Percentiles rank a stretch among this genome's conserved stretches.
Evolutionary conservation across 2,329 filamentous ascomycete genomes (phyloP).

Genomic region (Fusarium siculi): DNA sequence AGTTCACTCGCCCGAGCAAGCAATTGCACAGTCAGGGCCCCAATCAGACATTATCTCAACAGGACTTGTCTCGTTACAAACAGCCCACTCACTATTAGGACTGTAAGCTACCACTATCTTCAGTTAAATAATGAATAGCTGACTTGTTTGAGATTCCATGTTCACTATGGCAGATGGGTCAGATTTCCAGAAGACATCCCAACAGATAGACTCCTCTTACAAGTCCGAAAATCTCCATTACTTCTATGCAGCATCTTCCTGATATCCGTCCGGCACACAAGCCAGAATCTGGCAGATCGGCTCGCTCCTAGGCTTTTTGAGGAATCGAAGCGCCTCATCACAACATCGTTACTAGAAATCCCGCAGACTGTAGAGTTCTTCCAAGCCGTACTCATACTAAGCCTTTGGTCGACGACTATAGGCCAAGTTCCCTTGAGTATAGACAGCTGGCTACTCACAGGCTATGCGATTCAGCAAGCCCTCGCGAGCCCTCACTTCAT

Average conservation of each 20-base stretch:
- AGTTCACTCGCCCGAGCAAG: conserved; percentile 30
- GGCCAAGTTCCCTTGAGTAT: conserved; percentile 43
- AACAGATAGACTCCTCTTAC: conserved; percentile 10
- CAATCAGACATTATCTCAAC: conserved; percentile 34
- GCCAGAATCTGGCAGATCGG: conserved; percentile 34
- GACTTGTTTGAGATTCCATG: conserved; percentile 35
- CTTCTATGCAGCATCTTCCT: conserved; percentile 42
- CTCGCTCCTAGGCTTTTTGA: conserved; percentile 39
- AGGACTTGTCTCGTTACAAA: conserved; percentile 29
- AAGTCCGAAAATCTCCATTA: conserved; percentile 28
- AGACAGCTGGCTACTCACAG: conserved; percentile 44
- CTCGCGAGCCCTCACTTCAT: conserved; percentile 37
- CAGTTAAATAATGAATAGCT: background rate
- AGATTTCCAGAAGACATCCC: conserved; percentile 34
- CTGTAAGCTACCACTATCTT: conserved; percentile 16
- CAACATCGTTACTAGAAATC: conserved; percentile 19
- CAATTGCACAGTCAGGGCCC: background rate
- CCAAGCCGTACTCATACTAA: conserved; percentile 40
- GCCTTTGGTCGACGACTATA: conserved; percentile 45
- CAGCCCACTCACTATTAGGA: conserved; percentile 33
- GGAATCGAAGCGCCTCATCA: conserved; percentile 38
- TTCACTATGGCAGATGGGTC: conserved; percentile 45
- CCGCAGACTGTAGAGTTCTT: conserved; percentile 39
- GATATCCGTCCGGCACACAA: conserved; percentile 42
- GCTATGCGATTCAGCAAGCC: conserved; percentile 42